Evolutionary conservation across 2,329 filamentous ascomycete species (phyloP), one percentile per base, ranked within the genome.

Genomic region (Colletotrichum neosansevieriae): DNA sequence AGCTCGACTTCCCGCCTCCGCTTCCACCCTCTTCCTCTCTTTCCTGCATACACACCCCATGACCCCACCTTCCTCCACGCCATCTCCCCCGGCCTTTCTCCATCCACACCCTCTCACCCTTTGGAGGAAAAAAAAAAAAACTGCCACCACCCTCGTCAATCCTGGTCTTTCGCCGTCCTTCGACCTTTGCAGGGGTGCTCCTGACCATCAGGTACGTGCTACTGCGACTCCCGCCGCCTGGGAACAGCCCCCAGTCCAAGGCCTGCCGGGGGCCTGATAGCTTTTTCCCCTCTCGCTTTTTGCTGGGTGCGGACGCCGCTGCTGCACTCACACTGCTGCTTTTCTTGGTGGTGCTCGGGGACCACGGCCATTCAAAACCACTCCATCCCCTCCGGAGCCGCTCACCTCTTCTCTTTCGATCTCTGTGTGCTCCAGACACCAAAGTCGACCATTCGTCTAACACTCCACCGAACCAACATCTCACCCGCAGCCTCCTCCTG

Each of bases 361-460:
- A 50, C 49, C 50, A 32, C 58, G 44, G 63, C 64, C 64, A 67
- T 70, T 70, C 68, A 70, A 70, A 70, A 68, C 64, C 59, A 70
- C 68, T 67, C 64, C 68, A 54, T 70, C 54, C 64, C 68, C 68
- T 70, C 68, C 64, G 59, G 53, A 63, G 64, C 59, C 58, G 64
- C 62, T 42, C 64, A 54, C n/a, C 56, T 47, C 57, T 38, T 24
- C 49, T 67, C 51, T 58, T 57, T 45, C 51, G 66, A 62, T 49
- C 66, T 69, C 69, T 63, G 66, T 69, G 58, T 69, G 61, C 66
- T 69, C 57, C 50, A 70, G 59, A 68, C 68, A 68, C 67, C 67
- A 70, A 70, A 69, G 57, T 24, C 58, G 49, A 32, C 57, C 40
- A 50, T 19, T 47, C 38, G 61, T 50, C 64, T 44, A 61, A 24